Evolutionary conservation across 2,329 filamentous ascomycete genomes (phyloP).

Genomic region (Coniochaeta sp.): DNA sequence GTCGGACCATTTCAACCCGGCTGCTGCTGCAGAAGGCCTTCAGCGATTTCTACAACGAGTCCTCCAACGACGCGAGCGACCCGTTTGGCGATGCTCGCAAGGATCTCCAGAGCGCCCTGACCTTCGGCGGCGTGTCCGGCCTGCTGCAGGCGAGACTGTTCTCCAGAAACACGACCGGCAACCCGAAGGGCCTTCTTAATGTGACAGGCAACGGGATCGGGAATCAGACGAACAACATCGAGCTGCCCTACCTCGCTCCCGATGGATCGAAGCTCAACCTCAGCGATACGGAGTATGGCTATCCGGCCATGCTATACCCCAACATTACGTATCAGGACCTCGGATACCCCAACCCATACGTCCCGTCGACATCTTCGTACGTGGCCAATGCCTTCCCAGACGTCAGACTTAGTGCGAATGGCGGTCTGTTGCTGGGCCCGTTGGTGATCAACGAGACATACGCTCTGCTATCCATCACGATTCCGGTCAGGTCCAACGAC

Average conservation of each 20-base stretch:
- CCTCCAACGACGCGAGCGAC: conserved; percentile 42
- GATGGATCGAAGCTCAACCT: conserved; percentile 55
- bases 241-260: conserved; percentile 52
- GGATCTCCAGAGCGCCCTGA: conserved; percentile 69
- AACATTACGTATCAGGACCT: conserved; percentile 62
- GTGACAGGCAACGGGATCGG: conserved; percentile 47
- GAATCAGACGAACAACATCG: conserved; percentile 37
- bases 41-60: conserved; percentile 44
- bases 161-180: conserved; percentile 57
- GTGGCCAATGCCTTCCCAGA: conserved; percentile 42
- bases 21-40: conserved; percentile 51
- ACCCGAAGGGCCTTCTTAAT: conserved; percentile 52
- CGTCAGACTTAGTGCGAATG: conserved; percentile 40
- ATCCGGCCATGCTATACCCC: conserved; percentile 66
- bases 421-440: conserved; percentile 69
- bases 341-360: conserved; percentile 29
- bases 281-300: conserved; percentile 58
- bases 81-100: conserved; percentile 48
- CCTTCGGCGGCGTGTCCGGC: conserved; percentile 46
- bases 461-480: conserved; percentile 72
- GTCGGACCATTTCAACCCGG: conserved; percentile 63
- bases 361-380: conserved; percentile 32
- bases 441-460: conserved; percentile 64
- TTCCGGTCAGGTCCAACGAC: conserved; percentile 67
- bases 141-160: conserved; percentile 70